Conservation (phyloP, 2,329 filamentous ascomycete species). For the Neonectria punicea region DNA sequence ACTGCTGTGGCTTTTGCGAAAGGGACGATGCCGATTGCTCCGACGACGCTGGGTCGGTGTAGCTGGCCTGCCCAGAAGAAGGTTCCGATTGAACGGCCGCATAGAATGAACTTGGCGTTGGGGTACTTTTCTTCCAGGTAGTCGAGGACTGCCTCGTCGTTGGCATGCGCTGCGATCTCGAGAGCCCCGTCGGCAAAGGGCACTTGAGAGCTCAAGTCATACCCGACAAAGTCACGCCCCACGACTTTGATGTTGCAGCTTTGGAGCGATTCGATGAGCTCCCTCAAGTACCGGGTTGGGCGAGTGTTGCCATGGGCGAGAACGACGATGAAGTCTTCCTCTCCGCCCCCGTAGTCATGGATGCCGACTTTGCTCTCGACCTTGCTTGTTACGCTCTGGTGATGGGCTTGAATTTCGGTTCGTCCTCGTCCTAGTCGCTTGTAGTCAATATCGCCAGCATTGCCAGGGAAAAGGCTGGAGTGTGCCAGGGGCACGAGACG, state of each 20-base stretch:
- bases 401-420: not conserved
- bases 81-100: conserved; percentile 17
- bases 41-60: conserved; percentile 1
- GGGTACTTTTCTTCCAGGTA: not conserved
- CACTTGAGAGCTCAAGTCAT: conserved; percentile 13
- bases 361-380: conserved; percentile 10
- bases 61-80: conserved; percentile 13
- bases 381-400: not conserved
- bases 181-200: conserved; percentile 12
- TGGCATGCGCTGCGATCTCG: conserved; percentile 11
- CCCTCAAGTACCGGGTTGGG: conserved; percentile 10
- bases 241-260: conserved; percentile 12
- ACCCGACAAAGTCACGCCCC: conserved; percentile 19
- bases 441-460: conserved; percentile 10
- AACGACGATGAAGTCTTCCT: conserved; percentile 8
- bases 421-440: not conserved
- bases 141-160: conserved; percentile 8
- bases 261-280: not conserved
- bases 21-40: conserved; percentile 16
- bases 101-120: conserved; percentile 6
- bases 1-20: not conserved
- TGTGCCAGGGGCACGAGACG: not conserved
- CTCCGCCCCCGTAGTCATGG: conserved; percentile 8
- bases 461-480: conserved; percentile 5
- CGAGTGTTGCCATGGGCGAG: conserved; percentile 19